These are phyloP conservation scores for Chrysoporthe austroafricana DNA, from an alignment of 2,329 filamentous ascomycete genomes.

Conservation along the genomic window DNA sequence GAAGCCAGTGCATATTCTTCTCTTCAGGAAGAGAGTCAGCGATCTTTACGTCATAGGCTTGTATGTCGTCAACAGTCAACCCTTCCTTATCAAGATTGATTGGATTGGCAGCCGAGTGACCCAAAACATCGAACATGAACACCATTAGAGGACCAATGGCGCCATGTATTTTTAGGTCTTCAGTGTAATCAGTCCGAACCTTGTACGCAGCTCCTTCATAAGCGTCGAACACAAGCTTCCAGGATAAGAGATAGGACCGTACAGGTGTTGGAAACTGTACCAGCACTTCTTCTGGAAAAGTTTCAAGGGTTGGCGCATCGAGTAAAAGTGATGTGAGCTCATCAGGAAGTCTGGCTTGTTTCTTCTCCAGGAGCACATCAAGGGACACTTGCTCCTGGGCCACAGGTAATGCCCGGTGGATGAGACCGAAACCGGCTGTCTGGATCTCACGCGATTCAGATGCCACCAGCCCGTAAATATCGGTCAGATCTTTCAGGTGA, in stretches of 20 bases:
- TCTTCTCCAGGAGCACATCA: slow-evolving; percentile 73
- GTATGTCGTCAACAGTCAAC: slow-evolving; percentile 62
- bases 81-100: slow-evolving; percentile 73
- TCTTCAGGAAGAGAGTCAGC: slow-evolving; percentile 65
- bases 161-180: slow-evolving; percentile 75
- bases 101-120: slow-evolving; percentile 73
- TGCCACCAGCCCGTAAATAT: slow-evolving; percentile 76
- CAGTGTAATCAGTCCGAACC: slow-evolving; percentile 78
- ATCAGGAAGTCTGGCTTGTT: slow-evolving; percentile 73
- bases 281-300: slow-evolving; percentile 67
- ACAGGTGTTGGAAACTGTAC: slow-evolving; percentile 70
- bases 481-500: slow-evolving; percentile 64
- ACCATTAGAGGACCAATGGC: slow-evolving; percentile 72
- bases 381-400: slow-evolving; percentile 82
- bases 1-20: slow-evolving; percentile 78
- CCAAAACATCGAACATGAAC: slow-evolving; percentile 83
- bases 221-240: slow-evolving; percentile 88
- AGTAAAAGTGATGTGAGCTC: slow-evolving; percentile 84
- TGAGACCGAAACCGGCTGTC: slow-evolving; percentile 75
- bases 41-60: slow-evolving; percentile 54
- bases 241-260: slow-evolving; percentile 82
- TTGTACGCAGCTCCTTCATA: slow-evolving; percentile 79
- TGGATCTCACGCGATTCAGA: slow-evolving; percentile 77
- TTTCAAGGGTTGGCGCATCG: slow-evolving; percentile 73
- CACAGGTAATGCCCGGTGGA: slow-evolving; percentile 79